Base-by-base conservation (phyloP, 2,329 filamentous ascomycete species). In the Penicillium decumbens region DNA sequence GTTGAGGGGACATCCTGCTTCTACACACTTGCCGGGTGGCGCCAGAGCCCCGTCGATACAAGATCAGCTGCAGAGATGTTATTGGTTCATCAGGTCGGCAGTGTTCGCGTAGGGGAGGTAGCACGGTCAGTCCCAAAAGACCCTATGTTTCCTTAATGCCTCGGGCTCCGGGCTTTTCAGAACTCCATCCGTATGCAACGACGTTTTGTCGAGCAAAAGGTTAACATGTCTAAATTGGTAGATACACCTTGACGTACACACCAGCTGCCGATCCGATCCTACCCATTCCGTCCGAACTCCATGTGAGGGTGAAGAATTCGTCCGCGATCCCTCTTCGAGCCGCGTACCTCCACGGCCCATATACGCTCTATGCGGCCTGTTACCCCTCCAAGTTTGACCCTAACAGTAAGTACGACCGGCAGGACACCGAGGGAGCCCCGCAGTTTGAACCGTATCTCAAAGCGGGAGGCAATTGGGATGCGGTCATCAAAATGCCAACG, bases 381-480 rank as follows among this genome's bases (percentile, higher is more conserved):
- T 95, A 95, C 62, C 89, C 92, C 0, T 79, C 87, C 13, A 82
- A 79, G 41, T 97, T 93, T 74, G 80, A 91, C 62, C 89, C 92
- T 1, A 90, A 95, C 71, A 76, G 79, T 57, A 90, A 89, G 66
- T 84, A 87, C 60, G 81, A 84, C 50, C 78, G 85, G 44, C 80
- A 85, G 1, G 80, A 83, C 45, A 77, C 78, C 45, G 84, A 90
- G 73, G 89, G 88, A 41, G 80, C 86, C 1, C 93, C 93, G 13
- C 88, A 95, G 62, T 98, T 93, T 64, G 93, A 98, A 72, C 92
- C 93, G 41, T 92, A 95, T 76, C 80, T 98, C 65, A 97, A 97
- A 76, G 91, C 93, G 7, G 93, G 91, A 27, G 91, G 89, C 6
- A 83, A 80, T 40, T 98, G 91, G 87, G 82, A 84, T 61, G 87